Base-by-base conservation (phyloP, 768 basidiomycete genomes). In the Pisolithus marmoratus region DNA sequence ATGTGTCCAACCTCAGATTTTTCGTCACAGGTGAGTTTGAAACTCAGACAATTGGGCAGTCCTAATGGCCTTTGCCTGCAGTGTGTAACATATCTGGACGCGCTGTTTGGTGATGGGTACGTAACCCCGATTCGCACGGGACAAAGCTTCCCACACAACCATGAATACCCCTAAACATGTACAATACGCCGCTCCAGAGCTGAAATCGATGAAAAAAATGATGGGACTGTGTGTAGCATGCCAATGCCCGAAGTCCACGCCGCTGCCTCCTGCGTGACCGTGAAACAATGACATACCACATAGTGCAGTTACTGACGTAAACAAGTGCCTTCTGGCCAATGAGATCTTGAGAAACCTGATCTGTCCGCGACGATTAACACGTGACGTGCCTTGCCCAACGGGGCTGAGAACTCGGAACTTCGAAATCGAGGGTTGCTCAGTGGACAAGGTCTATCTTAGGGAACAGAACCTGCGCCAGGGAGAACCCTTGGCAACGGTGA, bases 71-170 rank as follows among this genome's bases (percentile, higher is more conserved):
- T n/a, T n/a, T n/a, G n/a, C n/a, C n/a, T n/a, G n/a, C n/a, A n/a
- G n/a, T n/a, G n/a, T n/a, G n/a, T n/a, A n/a, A 22, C 20, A 15
- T 23, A 4, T 15, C 20, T 51, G 40, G 57, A 56, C 59, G 65
- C 55, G 63, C 54, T 58, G 53, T 66, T 54, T 65, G 51, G 34
- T 34, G 34, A 5, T 2, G 4, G 11, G 34, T 34, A 34, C 34
- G 34, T 34, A 34, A 34, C 5, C 12, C 14, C 34, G 34, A 34
- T 34, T 34, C 34, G 34, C 34, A 34, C 34, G 34, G 34, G 14
- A 34, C 11, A 12, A 15, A 4, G 1, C 12, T 15, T 14, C 1
- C 12, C 4, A 34, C 34, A 34, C 34, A 12, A 34, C 34, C 34
- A 4, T 14, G 9, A 12, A 5, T 31, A 31, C 29, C 29, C 29